These are phyloP conservation scores for Mycena filopes DNA, from an alignment of 768 basidiomycete genomes.

Conservation along the genomic window DNA sequence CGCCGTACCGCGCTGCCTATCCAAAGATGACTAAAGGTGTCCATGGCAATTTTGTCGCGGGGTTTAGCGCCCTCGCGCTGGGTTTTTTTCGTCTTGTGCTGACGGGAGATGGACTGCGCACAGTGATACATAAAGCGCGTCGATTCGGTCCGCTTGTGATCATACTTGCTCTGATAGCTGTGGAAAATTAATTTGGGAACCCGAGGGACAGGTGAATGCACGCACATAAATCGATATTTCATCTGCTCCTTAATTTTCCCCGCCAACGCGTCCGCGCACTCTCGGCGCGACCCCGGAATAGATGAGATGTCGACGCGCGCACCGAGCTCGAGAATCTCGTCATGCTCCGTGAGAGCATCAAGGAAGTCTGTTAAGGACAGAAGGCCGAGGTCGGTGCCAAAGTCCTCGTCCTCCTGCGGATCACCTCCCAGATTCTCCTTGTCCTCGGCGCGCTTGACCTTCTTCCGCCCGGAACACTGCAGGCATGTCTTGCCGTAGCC, in stretches of 20 bases:
- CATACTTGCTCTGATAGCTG: slow-evolving; percentile 6
- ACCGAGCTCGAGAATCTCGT: not conserved
- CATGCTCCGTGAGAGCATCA: slow-evolving; percentile 7
- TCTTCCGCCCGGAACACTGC: too few relatives aligned
- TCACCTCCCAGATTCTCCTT: not conserved
- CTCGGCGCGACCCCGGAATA: not conserved
- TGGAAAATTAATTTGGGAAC: not conserved
- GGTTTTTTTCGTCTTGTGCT: slow-evolving; percentile 3
- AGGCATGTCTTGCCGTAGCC: not conserved
- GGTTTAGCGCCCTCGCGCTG: not conserved
- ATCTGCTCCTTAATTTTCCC: not conserved
- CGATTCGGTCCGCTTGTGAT: not conserved
- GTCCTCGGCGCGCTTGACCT: too few relatives aligned
- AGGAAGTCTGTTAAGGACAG: not conserved
- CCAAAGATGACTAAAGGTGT: slow-evolving; percentile 25
- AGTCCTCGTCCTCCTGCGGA: not conserved
- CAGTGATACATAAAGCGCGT: not conserved
- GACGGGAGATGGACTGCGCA: not conserved
- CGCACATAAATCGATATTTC: slow-evolving; percentile 9
- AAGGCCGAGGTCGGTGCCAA: not conserved
- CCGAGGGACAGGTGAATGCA: not conserved
- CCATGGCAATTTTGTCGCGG: slow-evolving; percentile 10
- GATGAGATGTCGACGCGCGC: slow-evolving; percentile 2
- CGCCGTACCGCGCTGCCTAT: slow-evolving; percentile 24
- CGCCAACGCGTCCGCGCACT: slow-evolving; percentile 1